Evolutionary conservation across 768 basidiomycete species (phyloP).

Genomic region (Boletus subcaerulescens): DNA sequence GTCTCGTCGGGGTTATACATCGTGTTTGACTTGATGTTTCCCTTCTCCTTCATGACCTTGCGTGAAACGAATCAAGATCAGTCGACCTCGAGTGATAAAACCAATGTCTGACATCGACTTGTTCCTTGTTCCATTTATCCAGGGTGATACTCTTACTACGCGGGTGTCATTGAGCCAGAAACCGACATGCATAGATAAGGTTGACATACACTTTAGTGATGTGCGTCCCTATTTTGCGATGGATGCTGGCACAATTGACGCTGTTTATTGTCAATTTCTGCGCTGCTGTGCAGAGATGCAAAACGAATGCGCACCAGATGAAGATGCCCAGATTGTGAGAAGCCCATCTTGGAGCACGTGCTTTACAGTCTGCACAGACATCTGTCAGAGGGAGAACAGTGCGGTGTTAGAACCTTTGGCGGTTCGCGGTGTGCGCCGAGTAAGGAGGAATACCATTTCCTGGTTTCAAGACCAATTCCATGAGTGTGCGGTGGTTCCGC

Average conservation of each 20-base stretch:
- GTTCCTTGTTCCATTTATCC: slow-evolving; percentile 86
- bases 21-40: slow-evolving; percentile 79
- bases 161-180: slow-evolving; percentile 6
- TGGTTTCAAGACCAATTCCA: slow-evolving; percentile 66
- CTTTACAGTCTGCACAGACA: slow-evolving; percentile 88
- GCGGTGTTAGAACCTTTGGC: slow-evolving; percentile 1
- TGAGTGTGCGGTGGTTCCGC: slow-evolving; percentile 60
- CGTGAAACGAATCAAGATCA: slow-evolving; percentile 12
- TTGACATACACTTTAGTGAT: slow-evolving; percentile 82
- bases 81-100: slow-evolving; percentile 5
- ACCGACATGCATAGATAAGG: background rate
- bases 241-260: slow-evolving; percentile 84
- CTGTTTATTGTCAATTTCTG: slow-evolving; percentile 37
- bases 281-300: background rate
- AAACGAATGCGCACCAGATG: slow-evolving; percentile 57
- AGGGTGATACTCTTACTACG: slow-evolving; percentile 84
- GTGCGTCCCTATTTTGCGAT: slow-evolving; percentile 94
- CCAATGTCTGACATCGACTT: slow-evolving; percentile 64
- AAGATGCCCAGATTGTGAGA: slow-evolving; percentile 87
- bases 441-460: slow-evolving; percentile 67
- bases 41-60: slow-evolving; percentile 76
- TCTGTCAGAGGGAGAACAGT: slow-evolving; percentile 44
- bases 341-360: slow-evolving; percentile 86
- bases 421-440: background rate
- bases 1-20: slow-evolving; percentile 82